Evolutionary conservation across 2,329 filamentous ascomycete species (phyloP).

Genomic region (Ceratocystis harringtonii): DNA sequence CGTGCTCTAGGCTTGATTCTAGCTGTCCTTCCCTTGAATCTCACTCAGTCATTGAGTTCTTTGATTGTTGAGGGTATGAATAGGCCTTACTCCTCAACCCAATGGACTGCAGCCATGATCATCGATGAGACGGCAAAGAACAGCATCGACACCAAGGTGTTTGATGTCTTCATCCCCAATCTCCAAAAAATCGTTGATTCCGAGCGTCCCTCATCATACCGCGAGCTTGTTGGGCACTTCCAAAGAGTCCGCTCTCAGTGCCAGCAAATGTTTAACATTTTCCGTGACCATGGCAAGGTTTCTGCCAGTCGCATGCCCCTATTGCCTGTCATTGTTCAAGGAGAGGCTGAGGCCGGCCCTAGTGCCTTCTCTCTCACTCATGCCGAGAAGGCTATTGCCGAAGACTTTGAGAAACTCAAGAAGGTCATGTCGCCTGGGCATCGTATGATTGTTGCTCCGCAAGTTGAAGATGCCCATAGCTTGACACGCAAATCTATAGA

Average conservation of each 20-base stretch:
- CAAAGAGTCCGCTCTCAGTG: constrained; percentile 85
- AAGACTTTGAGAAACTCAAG: constrained; percentile 78
- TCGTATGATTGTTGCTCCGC: constrained; percentile 65
- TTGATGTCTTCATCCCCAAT: constrained; percentile 42
- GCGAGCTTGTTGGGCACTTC: constrained; percentile 78
- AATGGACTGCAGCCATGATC: constrained; percentile 67
- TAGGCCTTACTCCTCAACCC: constrained; percentile 69
- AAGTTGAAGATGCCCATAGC: constrained; percentile 61
- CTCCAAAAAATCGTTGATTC: constrained; percentile 65
- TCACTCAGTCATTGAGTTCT: constrained; percentile 33
- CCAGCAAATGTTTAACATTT: constrained; percentile 75
- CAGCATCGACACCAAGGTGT: constrained; percentile 31
- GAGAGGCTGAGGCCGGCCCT: constrained; percentile 78
- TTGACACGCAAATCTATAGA: constrained; percentile 58
- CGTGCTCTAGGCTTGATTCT: constrained; percentile 76
- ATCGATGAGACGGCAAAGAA: constrained; percentile 76
- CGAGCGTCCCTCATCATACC: constrained; percentile 68
- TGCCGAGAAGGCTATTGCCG: constrained; percentile 71
- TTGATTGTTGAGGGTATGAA: constrained; percentile 50
- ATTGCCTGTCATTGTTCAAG: constrained; percentile 83
- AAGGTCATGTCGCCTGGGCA: constrained; percentile 80
- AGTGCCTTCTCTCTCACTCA: constrained; percentile 79
- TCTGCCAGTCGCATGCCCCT: constrained; percentile 58
- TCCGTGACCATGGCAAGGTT: constrained; percentile 80
- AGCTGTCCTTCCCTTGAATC: constrained; percentile 56